phyloP scores from a whole-genome alignment of 495 filamentous ascomycete species.

The Penicillium mononematosum region DNA sequence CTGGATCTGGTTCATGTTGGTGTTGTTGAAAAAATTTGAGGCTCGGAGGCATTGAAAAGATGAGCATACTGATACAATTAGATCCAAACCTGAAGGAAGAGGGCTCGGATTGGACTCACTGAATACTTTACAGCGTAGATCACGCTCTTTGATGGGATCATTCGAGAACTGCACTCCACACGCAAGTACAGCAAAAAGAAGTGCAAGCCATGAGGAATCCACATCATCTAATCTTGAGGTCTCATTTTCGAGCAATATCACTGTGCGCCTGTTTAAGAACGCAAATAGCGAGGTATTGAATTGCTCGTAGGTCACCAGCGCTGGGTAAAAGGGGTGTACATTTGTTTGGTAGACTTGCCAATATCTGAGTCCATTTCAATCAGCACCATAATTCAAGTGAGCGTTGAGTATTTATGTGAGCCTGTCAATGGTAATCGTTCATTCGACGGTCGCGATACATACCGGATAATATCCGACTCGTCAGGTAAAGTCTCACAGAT shows the following conservation, averaged over 20 bases:
- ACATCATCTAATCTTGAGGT: neutral
- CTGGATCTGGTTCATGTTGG: slow-evolving; percentile 49
- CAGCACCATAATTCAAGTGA: neutral
- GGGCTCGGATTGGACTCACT: slow-evolving; percentile 22
- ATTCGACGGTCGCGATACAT: neutral
- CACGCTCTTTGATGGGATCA: slow-evolving; percentile 53
- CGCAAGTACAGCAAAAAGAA: slow-evolving; percentile 69
- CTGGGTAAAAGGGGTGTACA: slow-evolving; percentile 27
- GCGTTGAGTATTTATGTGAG: neutral
- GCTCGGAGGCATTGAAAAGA: slow-evolving; percentile 53
- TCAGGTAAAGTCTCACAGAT: slow-evolving; percentile 29
- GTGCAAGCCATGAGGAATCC: slow-evolving; percentile 22
- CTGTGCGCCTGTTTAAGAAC: slow-evolving; percentile 23
- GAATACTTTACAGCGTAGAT: slow-evolving; percentile 52
- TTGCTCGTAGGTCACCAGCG: slow-evolving; percentile 18
- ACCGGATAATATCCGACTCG: slow-evolving; percentile 29
- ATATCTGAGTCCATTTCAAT: slow-evolving; percentile 16
- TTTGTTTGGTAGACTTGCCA: slow-evolving; percentile 27
- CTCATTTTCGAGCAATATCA: neutral
- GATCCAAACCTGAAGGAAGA: neutral
- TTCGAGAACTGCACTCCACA: slow-evolving; percentile 70
- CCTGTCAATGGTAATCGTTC: neutral
- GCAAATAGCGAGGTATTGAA: slow-evolving; percentile 21
- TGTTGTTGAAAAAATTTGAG: slow-evolving; percentile 51
- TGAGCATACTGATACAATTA: slow-evolving; percentile 41